Evolutionary conservation across 1,284 basidiomycete genomes (phyloP).

Genomic region (Ustilago xerochloae): DNA sequence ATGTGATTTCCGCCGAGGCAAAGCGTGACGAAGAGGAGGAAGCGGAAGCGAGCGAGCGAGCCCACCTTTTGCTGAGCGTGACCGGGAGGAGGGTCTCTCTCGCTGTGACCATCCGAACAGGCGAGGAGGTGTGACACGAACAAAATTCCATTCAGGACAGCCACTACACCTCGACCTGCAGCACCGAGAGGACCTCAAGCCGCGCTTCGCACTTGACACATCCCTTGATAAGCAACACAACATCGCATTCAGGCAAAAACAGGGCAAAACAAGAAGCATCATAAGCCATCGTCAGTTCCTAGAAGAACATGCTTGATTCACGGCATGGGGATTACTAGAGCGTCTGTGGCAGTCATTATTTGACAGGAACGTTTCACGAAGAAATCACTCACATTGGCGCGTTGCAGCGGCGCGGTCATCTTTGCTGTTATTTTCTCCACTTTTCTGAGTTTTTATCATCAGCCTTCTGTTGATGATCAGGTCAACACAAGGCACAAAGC

Average conservation of each 20-base stretch:
- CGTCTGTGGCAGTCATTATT: not conserved
- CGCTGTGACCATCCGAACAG: not conserved
- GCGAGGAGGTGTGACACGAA: conserved; percentile 7
- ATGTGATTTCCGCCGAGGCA: not conserved
- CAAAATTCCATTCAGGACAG: conserved; percentile 2
- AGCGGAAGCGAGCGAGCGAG: not conserved
- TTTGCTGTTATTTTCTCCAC: conserved; percentile 2
- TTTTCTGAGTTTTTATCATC: not conserved
- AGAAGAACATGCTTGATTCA: no score
- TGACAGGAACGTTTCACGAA: conserved; percentile 1
- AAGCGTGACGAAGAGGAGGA: not conserved
- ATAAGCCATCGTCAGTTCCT: no score
- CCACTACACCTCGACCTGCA: not conserved
- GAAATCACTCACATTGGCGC: not conserved
- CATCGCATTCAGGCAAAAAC: no score
- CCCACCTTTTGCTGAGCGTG: not conserved
- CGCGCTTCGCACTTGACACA: not conserved
- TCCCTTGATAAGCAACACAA: not conserved
- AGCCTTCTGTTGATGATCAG: not conserved
- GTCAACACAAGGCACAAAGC: no score
- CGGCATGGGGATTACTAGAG: no score
- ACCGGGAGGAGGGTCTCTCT: not conserved
- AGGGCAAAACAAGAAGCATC: no score
- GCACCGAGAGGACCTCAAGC: not conserved
- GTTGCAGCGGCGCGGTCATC: conserved; percentile 2